phyloP scores from a whole-genome alignment of 2,329 filamentous ascomycete species.

The Nigrospora sphaerica region DNA sequence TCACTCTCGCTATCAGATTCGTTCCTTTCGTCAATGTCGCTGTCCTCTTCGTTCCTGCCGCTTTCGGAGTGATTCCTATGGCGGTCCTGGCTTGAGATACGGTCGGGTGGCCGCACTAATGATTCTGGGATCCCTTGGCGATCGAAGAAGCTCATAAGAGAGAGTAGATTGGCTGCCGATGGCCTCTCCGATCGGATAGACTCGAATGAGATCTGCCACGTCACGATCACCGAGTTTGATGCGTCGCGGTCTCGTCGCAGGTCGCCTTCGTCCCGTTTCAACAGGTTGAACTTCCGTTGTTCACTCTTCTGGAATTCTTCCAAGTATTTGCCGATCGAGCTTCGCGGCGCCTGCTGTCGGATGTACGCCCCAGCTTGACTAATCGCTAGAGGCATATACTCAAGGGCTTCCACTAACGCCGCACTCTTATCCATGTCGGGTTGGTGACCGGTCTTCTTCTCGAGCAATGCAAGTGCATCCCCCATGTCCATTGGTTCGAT shows the following conservation, averaged over 20 bases:
- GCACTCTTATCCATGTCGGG: conserved; percentile 6
- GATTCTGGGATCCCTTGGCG: conserved; percentile 29
- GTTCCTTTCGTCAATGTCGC: conserved; percentile 5
- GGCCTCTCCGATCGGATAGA: conserved; percentile 23
- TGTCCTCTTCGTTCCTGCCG: neutral
- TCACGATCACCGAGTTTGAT: conserved; percentile 25
- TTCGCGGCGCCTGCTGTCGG: conserved; percentile 13
- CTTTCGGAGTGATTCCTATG: neutral
- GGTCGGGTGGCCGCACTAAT: conserved; percentile 13
- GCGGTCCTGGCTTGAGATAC: neutral
- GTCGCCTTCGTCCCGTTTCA: conserved; percentile 20
- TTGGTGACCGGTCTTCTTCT: conserved; percentile 13
- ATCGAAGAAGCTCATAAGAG: conserved; percentile 39
- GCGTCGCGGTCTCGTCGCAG: conserved; percentile 23
- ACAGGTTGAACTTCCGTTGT: conserved; percentile 14
- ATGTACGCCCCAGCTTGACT: conserved; percentile 27
- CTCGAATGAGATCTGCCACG: conserved; percentile 28
- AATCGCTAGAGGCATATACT: conserved; percentile 24
- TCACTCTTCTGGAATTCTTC: conserved; percentile 24
- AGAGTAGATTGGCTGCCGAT: conserved; percentile 33
- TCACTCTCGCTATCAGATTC: neutral
- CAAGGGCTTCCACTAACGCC: conserved; percentile 19
- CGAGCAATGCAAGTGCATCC: conserved; percentile 21
- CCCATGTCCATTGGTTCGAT: conserved; percentile 14
- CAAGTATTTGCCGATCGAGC: conserved; percentile 28